Base-by-base conservation (phyloP, 2,329 filamentous ascomycete genomes). In the Sordariomycetes sp. region DNA sequence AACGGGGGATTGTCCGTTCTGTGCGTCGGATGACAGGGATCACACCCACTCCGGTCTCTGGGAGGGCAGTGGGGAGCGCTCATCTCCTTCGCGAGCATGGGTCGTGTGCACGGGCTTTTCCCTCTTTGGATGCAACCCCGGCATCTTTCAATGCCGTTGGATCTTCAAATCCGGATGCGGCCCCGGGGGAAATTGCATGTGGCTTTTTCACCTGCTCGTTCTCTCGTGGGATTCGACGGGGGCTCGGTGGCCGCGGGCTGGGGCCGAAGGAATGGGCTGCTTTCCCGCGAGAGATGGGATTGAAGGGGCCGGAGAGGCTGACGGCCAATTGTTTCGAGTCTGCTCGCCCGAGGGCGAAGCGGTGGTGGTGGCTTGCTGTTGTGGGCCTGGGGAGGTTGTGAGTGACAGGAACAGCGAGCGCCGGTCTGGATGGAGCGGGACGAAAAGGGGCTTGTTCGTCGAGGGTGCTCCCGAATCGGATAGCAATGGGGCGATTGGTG, bases 291-390 rank as follows among this genome's bases (percentile, higher is more conserved):
- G 16, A 48, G 16, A 14, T 40, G 12, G 16, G 16, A n/a, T n/a
- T 48, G n/a, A 6, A 20, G n/a, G 46, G 22, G 2, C 20, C n/a
- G 37, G 16, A 22, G 37, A 46, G 22, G 25, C 46, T 18, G 35
- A 25, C 20, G 37, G 54, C 54, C 40, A 55, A 55, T 55, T 48
- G 54, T 55, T 55, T 37, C 32, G 40, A 40, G 18, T n/a, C 28
- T 43, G 32, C 20, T 35, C 10, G 53, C 53, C 53, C 22, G 32
- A n/a, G 40, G 40, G 18, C 22, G 24, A 18, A 18, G 40, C 34
- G 54, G 24, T 22, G 32, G 35, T 28, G 43, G 37, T 46, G 20
- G 54, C 37, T 28, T 22, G n/a, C 46, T 37, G 37, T 10, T 18
- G 18, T 11, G 20, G n/a, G 22, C 46, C 22, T 50, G n/a, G 20